phyloP scores from a whole-genome alignment of 257 asterid species.

The Solanum ossicruentum region DNA sequence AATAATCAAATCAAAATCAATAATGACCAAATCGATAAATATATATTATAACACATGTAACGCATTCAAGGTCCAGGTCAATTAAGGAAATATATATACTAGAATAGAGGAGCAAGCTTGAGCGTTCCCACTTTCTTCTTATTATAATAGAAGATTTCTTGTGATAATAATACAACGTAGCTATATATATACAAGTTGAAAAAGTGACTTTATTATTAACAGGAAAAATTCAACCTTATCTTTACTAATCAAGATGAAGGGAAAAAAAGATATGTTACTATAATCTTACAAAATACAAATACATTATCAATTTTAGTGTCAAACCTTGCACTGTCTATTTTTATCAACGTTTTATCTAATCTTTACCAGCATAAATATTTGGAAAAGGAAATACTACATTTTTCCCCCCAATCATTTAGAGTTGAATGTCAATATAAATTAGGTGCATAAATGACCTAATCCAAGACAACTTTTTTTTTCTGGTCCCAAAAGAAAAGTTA shows the following conservation, averaged over 20 bases:
- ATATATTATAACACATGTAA: too few species aligned
- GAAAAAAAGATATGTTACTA: not conserved
- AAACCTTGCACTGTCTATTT: not conserved
- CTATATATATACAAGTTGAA: not conserved
- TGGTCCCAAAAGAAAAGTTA: not conserved
- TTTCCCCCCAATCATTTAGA: not conserved
- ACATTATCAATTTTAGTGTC: not conserved
- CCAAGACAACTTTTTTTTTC: not conserved
- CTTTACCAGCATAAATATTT: not conserved
- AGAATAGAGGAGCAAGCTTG: too few species aligned
- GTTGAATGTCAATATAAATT: not conserved
- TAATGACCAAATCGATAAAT: too few species aligned
- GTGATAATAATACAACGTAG: not conserved
- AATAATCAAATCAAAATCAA: too few species aligned
- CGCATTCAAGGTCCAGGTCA: too few species aligned
- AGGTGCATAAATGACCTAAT: not conserved
- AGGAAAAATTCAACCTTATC: not conserved
- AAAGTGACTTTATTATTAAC: not conserved
- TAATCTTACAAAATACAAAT: not conserved
- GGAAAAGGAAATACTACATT: not conserved
- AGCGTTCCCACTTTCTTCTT: too few species aligned
- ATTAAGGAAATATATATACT: too few species aligned
- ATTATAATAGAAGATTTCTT: not conserved
- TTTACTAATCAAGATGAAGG: not conserved
- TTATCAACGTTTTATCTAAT: not conserved